A percentile compares a stretch with the other conserved stretches of the same genome.
Conservation (phyloP, 305 asterid genomes). For the Caryopteris hybrid region DNA sequence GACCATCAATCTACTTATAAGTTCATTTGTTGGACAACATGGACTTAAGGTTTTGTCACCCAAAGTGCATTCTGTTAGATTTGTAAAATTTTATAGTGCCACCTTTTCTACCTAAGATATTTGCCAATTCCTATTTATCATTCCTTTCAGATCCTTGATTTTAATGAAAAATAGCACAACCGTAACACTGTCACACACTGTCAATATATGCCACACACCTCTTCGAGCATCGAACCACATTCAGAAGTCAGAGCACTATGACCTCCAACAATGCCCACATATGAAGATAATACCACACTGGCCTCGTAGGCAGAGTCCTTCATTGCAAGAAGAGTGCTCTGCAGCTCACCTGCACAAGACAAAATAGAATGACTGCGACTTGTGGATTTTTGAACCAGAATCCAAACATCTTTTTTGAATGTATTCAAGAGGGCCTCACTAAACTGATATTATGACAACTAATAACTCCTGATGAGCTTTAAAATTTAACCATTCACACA, state of each 20-base stretch:
- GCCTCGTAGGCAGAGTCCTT: constrained; percentile 84
- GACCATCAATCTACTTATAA: not conserved
- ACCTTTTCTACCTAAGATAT: not conserved
- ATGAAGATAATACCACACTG: constrained; percentile 76
- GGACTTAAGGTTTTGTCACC: not conserved
- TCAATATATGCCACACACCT: constrained; percentile 40
- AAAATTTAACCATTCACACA: constrained; percentile 5
- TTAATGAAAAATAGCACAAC: constrained; percentile 1
- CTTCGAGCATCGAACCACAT: constrained; percentile 99
- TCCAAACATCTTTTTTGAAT: too few species aligned
- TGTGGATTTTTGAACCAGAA: too few species aligned
- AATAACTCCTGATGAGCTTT: constrained; percentile 12
- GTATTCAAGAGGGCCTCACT: too few species aligned
- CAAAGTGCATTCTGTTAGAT: not conserved
- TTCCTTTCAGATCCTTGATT: not conserved
- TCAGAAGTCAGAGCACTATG: constrained; percentile 96
- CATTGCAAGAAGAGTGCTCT: constrained; percentile 88
- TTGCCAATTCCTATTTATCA: not conserved
- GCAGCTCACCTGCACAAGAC: constrained; percentile 71
- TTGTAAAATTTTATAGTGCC: not conserved
- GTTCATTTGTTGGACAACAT: not conserved
- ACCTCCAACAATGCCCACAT: constrained; percentile 66
- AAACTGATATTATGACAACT: constrained; percentile 12
- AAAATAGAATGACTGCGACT: constrained; percentile 13
- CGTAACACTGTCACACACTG: not conserved